A percentile compares a stretch with the other conserved stretches of the same genome.
Evolutionary conservation across 495 filamentous ascomycete species (phyloP).

Genomic region (Aspergillus baeticus): DNA sequence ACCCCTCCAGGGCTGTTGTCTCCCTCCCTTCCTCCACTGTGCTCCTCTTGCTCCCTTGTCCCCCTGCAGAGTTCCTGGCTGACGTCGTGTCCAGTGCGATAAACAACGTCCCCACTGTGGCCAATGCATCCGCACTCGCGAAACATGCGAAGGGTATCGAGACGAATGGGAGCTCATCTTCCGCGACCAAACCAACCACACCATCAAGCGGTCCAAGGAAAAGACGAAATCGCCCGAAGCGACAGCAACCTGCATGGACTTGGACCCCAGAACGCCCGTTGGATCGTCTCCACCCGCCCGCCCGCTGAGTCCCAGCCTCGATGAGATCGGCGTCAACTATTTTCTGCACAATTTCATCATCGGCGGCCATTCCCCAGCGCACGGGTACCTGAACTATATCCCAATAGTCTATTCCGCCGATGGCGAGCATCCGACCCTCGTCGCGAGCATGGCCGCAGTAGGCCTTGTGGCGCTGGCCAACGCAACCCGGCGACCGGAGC

Average conservation of each 20-base stretch:
- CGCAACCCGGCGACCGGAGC: slow-evolving; percentile 27
- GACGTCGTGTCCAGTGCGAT: slow-evolving; percentile 26
- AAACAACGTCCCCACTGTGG: slow-evolving; percentile 27
- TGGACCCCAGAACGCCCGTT: too few species aligned
- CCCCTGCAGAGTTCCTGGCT: not conserved
- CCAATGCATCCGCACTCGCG: slow-evolving; percentile 27
- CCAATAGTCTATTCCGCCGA: slow-evolving; percentile 21
- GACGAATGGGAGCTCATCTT: slow-evolving; percentile 27
- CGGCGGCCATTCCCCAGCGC: slow-evolving; percentile 19
- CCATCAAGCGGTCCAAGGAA: slow-evolving; percentile 24
- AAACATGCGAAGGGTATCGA: slow-evolving; percentile 29
- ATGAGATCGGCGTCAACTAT: slow-evolving; percentile 32
- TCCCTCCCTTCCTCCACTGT: too few species aligned
- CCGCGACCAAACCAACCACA: slow-evolving; percentile 22
- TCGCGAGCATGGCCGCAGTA: slow-evolving; percentile 43
- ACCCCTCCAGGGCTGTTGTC: too few species aligned
- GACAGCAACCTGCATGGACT: too few species aligned
- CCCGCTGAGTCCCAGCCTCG: slow-evolving; percentile 15
- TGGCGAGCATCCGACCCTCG: slow-evolving; percentile 32
- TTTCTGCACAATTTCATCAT: slow-evolving; percentile 38
- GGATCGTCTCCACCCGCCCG: slow-evolving; percentile 10
- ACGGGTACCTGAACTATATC: slow-evolving; percentile 36
- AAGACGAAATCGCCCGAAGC: not conserved
- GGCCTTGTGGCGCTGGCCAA: slow-evolving; percentile 43
- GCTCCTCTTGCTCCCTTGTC: not conserved